Evolutionary conservation across 192 early-diverging fungal species (phyloP), one percentile per base, ranked within the genome.

Genomic region (Gonapodya prolifera): DNA sequence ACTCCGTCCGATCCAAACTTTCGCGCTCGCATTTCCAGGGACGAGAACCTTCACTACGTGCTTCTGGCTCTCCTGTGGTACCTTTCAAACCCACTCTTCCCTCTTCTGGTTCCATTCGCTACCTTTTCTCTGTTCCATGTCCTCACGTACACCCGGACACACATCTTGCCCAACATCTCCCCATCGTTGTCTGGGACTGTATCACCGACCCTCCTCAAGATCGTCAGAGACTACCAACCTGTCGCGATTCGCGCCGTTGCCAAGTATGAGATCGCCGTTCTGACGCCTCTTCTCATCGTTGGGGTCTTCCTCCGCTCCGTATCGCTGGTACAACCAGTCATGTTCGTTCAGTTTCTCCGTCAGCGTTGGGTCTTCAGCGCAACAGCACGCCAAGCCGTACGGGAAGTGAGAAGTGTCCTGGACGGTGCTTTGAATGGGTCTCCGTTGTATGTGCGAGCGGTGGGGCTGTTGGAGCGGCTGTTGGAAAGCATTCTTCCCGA

Each of bases 61-160:
- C 18, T 73, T 18, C 71, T 73, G 18, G 71, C 71, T 13, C 2
- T 73, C 71, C 28, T 32, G 71, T 73, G 71, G 71, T 61, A 61
- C 45, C 71, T 73, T 8, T 73, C 28, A 29, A 73, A 73, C 71
- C 71, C 71, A 32, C 71, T 30, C 71, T 32, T 73, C 13, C 28
- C 71, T 8, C 31, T 73, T 8, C 32, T 73, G 18, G 29, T 73
- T 29, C 71, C 71, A 18, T 73, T 30, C 71, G 28, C 32, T 29
- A 73, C 71, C 71, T 73, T 73, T 29, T 73, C 71, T 32, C 71
- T 73, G 28, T 73, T 73, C 71, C 71, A 73, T 29, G 71, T 73
- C 8, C 28, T 32, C 31, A 73, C 71, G 28, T 73, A 73, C 71
- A 73, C 71, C 31, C 45, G 45, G 8, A 61, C 45, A 23, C 71